Evolutionary conservation across 179 eudicot genomes (phyloP), one percentile per base, ranked within the genome.

Genomic region (Sideroxylon spinosum): DNA sequence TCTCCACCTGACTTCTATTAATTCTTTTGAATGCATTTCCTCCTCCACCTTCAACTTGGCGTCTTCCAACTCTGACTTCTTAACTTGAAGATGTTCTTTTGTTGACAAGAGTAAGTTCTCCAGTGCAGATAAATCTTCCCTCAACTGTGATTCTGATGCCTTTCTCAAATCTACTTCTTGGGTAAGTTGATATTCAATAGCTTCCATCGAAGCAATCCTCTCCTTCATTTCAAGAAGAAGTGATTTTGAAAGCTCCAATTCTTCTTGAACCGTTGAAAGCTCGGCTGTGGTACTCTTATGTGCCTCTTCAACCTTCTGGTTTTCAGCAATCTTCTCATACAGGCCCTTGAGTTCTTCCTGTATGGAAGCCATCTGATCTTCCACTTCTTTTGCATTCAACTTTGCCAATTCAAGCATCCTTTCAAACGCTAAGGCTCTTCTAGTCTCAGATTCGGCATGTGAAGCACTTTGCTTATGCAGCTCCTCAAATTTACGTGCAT

Each of bases 321-420:
- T 89, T 75, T 96, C 98, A 69, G 93, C 90, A 73, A 89, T 80
- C 76, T 85, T 89, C 67, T 81, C 84, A 59, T 86, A 75, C 64
- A 91, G 81, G 73, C 86, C 77, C 85, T 81, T 86, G 68, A 89
- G 79, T 68, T 89, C 95, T 79, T 81, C 86, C 71, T 85, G 88
- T 14, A 89, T 76, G 55, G 90, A 86, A 71, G 86, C 85, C 84
- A 90, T 81, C 87, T 87, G 88, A 79, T 84, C 85, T 79, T 92
- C 96, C 86, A 89, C 77, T 76, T 88, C 92, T 73, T 86, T 85
- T 61, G 94, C 87, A 71, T 88, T 87, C 48, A 44, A 26, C 73
- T 85, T 84, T 1, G 90, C 86, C 77, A 79, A 23, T 75, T 87
- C 88, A 56, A 91, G 90, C 83, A 87, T 79, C 74, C 79, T 79